Evolutionary conservation across 805 yeast genomes (phyloP).

Genomic region (Yarrowia deformans): DNA sequence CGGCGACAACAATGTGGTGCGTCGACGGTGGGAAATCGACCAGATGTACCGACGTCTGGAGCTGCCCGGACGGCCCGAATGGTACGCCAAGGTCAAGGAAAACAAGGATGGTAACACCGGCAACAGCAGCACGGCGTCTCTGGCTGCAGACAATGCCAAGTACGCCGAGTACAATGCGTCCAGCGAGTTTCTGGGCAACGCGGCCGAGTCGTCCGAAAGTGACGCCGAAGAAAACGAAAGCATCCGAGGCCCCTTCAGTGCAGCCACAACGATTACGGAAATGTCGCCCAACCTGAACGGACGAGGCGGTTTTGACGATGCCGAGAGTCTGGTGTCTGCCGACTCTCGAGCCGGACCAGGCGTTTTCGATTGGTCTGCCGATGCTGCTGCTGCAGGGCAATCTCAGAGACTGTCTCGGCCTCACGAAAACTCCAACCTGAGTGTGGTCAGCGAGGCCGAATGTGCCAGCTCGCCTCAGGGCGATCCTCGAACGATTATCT

Average conservation of each 20-base stretch:
- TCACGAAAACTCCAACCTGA: slow-evolving; percentile 11
- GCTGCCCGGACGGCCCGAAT: slow-evolving; percentile 30
- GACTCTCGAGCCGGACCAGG: background rate
- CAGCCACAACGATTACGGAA: slow-evolving; percentile 20
- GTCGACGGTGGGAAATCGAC: slow-evolving; percentile 57
- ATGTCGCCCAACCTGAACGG: slow-evolving; percentile 29
- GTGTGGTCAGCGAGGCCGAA: background rate
- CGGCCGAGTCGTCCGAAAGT: slow-evolving; percentile 1
- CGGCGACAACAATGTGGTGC: slow-evolving; percentile 55
- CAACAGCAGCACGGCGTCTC: background rate
- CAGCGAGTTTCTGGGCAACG: slow-evolving; percentile 27
- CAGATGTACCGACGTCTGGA: slow-evolving; percentile 46
- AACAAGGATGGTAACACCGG: slow-evolving; percentile 1
- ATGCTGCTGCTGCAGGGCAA: background rate
- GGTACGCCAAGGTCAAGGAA: slow-evolving; percentile 27
- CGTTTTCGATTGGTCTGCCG: slow-evolving; percentile 2
- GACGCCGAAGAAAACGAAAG: slow-evolving; percentile 16
- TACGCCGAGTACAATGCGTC: slow-evolving; percentile 33
- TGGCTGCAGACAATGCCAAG: background rate
- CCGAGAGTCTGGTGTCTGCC: background rate
- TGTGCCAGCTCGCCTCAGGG: background rate
- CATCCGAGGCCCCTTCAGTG: slow-evolving; percentile 10
- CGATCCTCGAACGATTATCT: slow-evolving; percentile 41
- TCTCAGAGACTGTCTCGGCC: background rate
- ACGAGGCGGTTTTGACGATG: background rate